Evolutionary conservation across 1,284 basidiomycete species (phyloP), one percentile per base, ranked within the genome.

Genomic region (Phenoliferia sp.): DNA sequence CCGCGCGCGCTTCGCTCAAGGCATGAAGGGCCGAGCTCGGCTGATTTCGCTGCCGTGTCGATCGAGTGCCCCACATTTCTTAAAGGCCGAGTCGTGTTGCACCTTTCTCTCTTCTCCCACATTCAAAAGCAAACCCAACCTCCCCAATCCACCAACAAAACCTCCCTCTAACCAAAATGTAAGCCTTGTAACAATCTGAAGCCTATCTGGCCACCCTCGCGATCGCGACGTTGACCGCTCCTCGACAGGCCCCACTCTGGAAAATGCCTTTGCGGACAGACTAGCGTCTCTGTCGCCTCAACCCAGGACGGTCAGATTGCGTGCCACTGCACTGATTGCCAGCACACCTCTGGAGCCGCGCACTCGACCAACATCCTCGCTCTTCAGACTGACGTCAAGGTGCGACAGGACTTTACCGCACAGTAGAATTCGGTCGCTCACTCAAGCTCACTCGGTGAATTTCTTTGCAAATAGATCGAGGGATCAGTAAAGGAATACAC

Each of bases 321-420:
- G 2, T 61, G 59, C 36, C 59, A 61, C 59, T 61, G 59, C 61
- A 67, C 62, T 50, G 75, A 76, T 69, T 76, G 74, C 64, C 67
- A 74, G 59, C 62, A 67, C 17, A 70, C 70, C 19, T 74, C 73
- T 2, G 75, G 74, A 3, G 65, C 69, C 5, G 66, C 73, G 15
- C 61, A 65, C 66, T 70, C 71, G 2, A 67, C 68, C 56, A 77
- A 77, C 66, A 67, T 75, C 55, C 50, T 75, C 36, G 66, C 68
- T 56, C 70, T 71, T 39, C 64, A 69, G 55, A 44, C 56, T 12
- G 65, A 75, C 35, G 70, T 71, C 44, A 50, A 71, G 9, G 48
- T 52, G 48, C 9, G 48, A n/a, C n/a, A n/a, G n/a, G n/a, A n/a
- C n/a, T n/a, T n/a, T n/a, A n/a, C n/a, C n/a, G n/a, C n/a, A n/a